These are phyloP conservation scores for Bimuria novae-zelandiae DNA, from an alignment of 2,329 filamentous ascomycete genomes.

Conservation along the genomic window DNA sequence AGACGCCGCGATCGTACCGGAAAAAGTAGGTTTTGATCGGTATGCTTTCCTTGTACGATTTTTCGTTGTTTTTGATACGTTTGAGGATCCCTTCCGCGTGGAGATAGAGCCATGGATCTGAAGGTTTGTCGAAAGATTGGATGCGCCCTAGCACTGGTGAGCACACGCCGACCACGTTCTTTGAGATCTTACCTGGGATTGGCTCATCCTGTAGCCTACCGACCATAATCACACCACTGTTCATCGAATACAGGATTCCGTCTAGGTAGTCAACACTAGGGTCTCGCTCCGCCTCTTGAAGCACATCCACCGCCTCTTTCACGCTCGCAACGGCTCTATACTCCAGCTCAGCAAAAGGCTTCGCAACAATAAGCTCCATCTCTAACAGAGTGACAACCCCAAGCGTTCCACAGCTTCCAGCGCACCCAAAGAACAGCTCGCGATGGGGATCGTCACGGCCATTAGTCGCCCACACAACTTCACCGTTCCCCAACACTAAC, in stretches of 20 bases:
- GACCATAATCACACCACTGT: conserved; percentile 63
- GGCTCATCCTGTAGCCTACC: conserved; percentile 60
- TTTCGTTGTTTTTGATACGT: conserved; percentile 10
- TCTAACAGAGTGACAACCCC: conserved; percentile 66
- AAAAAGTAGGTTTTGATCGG: conserved; percentile 61
- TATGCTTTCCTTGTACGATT: conserved; percentile 46
- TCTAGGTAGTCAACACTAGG: conserved; percentile 67
- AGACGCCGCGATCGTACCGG: conserved; percentile 66
- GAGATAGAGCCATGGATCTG: conserved; percentile 76
- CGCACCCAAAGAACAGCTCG: conserved; percentile 64
- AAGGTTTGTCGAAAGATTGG: conserved; percentile 59
- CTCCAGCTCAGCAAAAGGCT: conserved; percentile 63
- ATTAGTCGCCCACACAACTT: conserved; percentile 55
- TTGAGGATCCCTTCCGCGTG: conserved; percentile 56
- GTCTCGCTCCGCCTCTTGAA: conserved; percentile 53
- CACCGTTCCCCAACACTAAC: conserved; percentile 65
- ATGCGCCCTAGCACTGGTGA: conserved; percentile 16
- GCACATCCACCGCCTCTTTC: conserved; percentile 54
- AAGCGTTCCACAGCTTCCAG: conserved; percentile 64
- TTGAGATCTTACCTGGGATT: conserved; percentile 26
- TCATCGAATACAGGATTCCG: conserved; percentile 65
- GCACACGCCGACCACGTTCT: neutral
- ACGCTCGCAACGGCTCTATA: conserved; percentile 62
- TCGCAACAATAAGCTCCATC: conserved; percentile 60
- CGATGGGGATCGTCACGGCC: conserved; percentile 45